A percentile compares a stretch with the other conserved stretches of the same genome.
These are phyloP conservation scores for Besnoitia besnoiti DNA, from an alignment of 169 alveolate genomes.

Conservation along the genomic window DNA sequence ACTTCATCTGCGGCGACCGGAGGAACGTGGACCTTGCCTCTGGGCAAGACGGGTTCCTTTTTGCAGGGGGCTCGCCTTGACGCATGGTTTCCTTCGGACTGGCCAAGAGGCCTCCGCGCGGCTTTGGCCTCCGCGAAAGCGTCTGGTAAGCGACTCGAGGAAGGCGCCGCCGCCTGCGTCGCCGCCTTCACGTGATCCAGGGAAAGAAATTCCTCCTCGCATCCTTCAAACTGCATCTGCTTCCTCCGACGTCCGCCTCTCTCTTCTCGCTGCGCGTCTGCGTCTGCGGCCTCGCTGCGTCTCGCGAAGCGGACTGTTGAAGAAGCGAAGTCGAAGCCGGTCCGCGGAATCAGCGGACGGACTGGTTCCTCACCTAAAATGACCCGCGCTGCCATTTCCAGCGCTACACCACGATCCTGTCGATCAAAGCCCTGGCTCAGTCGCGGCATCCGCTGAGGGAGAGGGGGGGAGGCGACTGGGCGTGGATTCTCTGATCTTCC, in stretches of 20 bases:
- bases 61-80: background rate
- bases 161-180: no score
- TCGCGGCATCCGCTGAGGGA: no score
- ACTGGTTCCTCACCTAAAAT: constrained; percentile 7
- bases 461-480: no score
- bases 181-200: no score
- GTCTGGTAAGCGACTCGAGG: background rate
- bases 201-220: no score
- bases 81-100: background rate
- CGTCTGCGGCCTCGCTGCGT: background rate
- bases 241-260: background rate
- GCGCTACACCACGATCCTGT: background rate
- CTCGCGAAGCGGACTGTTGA: background rate
- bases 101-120: background rate
- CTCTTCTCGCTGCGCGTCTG: background rate
- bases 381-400: background rate
- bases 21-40: background rate
- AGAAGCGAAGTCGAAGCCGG: background rate
- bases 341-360: background rate
- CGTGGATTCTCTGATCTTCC: no score
- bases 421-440: background rate
- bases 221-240: no score
- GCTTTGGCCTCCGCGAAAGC: background rate
- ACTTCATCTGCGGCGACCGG: background rate
- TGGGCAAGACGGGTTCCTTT: background rate